phyloP scores from a whole-genome alignment of 2,329 filamentous ascomycete species.

The Cercospora zeae-maydis region DNA sequence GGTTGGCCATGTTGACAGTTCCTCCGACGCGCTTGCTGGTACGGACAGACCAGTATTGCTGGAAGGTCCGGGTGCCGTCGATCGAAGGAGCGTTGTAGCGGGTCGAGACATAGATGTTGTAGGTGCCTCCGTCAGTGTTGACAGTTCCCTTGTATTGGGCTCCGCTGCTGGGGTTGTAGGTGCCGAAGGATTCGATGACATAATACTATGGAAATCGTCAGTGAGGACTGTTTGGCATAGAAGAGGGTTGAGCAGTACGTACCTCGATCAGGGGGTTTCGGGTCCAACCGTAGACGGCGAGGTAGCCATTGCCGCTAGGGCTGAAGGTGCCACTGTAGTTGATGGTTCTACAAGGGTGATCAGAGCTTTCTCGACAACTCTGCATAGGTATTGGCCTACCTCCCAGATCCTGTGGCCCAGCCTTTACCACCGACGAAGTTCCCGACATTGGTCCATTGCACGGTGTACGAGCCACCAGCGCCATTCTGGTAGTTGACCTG shows the following conservation, averaged over 20 bases:
- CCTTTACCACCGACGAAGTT: slow-evolving; percentile 59
- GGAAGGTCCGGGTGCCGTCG: slow-evolving; percentile 41
- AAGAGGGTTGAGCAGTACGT: not conserved
- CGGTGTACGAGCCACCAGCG: slow-evolving; percentile 47
- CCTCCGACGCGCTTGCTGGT: slow-evolving; percentile 33
- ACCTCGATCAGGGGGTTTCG: slow-evolving; percentile 53
- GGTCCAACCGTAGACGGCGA: slow-evolving; percentile 59
- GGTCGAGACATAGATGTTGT: slow-evolving; percentile 51
- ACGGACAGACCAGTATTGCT: slow-evolving; percentile 45
- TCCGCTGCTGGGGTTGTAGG: slow-evolving; percentile 43
- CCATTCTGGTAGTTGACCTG: slow-evolving; percentile 56
- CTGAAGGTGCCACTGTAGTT: slow-evolving; percentile 49
- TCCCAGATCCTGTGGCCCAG: slow-evolving; percentile 52
- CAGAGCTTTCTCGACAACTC: not conserved
- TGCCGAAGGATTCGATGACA: slow-evolving; percentile 53
- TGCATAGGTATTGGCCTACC: slow-evolving; percentile 37
- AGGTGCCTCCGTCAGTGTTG: slow-evolving; percentile 51
- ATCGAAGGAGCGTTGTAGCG: slow-evolving; percentile 43
- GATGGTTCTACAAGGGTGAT: slow-evolving; percentile 42
- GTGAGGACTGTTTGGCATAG: not conserved
- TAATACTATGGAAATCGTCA: slow-evolving; percentile 2
- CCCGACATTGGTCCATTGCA: slow-evolving; percentile 47
- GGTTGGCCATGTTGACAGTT: slow-evolving; percentile 29
- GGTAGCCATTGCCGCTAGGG: slow-evolving; percentile 51
- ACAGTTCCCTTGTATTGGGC: slow-evolving; percentile 51